Evolutionary conservation across 306 rosid species (phyloP), one percentile per base, ranked within the genome.

Genomic region (Trichosanthes truncata): DNA sequence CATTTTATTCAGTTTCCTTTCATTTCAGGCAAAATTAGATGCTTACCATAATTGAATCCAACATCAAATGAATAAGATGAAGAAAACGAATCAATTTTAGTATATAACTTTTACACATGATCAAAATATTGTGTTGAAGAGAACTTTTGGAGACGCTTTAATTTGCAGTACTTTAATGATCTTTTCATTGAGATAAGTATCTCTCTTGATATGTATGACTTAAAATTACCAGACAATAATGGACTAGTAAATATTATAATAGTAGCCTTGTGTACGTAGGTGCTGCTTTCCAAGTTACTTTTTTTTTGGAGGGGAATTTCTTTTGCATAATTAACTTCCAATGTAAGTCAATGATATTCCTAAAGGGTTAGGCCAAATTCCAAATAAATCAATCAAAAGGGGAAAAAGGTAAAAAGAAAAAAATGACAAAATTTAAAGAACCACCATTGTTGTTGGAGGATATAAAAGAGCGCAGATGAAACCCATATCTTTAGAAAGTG

Each of bases 401-500:
- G 3, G 29, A 2, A 68, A 84, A 83, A 17, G 41, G 20, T 29
- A 14, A 63, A 52, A 80, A 48, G 75, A 51, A 18, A 48, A 82
- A 73, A 69, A 65, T 65, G 45, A 65, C 73, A 35, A 68, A 40
- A 40, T 46, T 65, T 41, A 49, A 79, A 65, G 76, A 71, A 45
- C 75, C 20, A 43, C 43, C 38, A 59, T 75, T 17, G 72, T 75
- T 29, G 72, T 66, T 66, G 73, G 73, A 66, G 45, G 5, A 66
- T 66, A 36, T 8, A 18, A 66, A 36, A 66, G 73, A 66, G 46
- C 60, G 33, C 29, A 33, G 51, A 68, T 68, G 52, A 40, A 68
- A 60, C 48, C 62, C 80, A 84, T 81, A 82, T 88, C 83, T 82
- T 81, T 84, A 85, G 84, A 91, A 89, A 84, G 87, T 82, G 79